Evolutionary conservation across 805 yeast species (phyloP), one percentile per base, ranked within the genome.

Genomic region (Myxozyma mucilagina): DNA sequence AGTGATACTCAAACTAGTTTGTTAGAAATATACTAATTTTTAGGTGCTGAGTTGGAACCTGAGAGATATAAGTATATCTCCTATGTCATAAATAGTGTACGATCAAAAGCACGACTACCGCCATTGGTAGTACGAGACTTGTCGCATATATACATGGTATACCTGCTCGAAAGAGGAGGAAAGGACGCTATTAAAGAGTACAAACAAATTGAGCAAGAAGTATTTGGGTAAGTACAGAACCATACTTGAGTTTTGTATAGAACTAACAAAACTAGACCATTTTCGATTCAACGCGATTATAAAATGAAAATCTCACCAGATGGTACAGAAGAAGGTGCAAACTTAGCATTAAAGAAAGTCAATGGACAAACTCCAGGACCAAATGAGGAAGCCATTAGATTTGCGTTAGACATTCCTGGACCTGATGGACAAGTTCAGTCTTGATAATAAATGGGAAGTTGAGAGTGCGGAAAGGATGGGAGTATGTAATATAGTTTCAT

Each of bases 121-220:
- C 73, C 71, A 4, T 34, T 53, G 31, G 54, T 61, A 10, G 56
- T 72, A 8, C 61, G 58, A 8, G 76, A 74, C 45, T 57, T 74
- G 31, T 61, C 73, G 8, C 70, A 69, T 24, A 59, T 44, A 9
- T 70, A 67, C 44, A 63, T 71, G 66, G 70, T 68, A 14, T 65
- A 64, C 39, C 61, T 74, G 29, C 50, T 70, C 10, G 67, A 69
- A 44, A 59, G 63, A 11, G 60, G 67, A 4, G 63, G 60, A 31
- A 42, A 67, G 4, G 59, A 51, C 8, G 61, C 66, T 3, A 42
- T 64, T 14, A 43, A 54, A 20, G 70, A 69, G 45, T 69, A 69
- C 41, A 47, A 63, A 42, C 18, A 38, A 8, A 24, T 69, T 9
- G 71, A 69, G 39, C 42, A 47, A 11, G 69, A 69, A 45, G 67